These are phyloP conservation scores for Corymbia maculata DNA, from an alignment of 345 rosid species.

Conservation along the genomic window DNA sequence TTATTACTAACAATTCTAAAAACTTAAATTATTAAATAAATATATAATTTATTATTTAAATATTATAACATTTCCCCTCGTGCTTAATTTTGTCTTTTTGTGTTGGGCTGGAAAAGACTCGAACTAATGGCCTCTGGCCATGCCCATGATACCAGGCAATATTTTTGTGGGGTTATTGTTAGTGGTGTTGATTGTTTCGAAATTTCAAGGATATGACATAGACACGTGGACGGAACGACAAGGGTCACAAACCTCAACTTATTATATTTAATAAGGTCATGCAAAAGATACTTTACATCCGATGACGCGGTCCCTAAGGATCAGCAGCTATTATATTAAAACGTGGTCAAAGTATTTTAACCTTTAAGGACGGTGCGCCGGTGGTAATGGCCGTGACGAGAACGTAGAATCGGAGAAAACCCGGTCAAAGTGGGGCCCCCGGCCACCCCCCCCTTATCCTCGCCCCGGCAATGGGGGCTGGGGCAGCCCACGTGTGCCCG, in stretches of 20 bases:
- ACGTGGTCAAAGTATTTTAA: background rate
- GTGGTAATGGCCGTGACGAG: background rate
- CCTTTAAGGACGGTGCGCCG: background rate
- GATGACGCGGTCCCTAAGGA: no score
- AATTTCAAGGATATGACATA: no score
- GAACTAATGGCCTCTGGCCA: fast-evolving
- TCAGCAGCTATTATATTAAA: background rate
- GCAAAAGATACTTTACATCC: no score
- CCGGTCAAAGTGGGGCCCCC: background rate
- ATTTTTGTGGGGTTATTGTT: no score
- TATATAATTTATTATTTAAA: fast-evolving
- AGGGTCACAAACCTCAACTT: background rate
- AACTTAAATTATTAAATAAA: fast-evolving
- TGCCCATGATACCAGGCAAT: fast-evolving
- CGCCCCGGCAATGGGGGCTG: background rate
- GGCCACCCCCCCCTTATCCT: background rate
- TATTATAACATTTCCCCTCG: background rate
- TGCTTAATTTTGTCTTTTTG: fast-evolving
- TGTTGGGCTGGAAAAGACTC: fast-evolving
- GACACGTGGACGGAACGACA: background rate
- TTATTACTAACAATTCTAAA: background rate
- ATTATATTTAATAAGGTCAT: no score
- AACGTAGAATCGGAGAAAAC: background rate
- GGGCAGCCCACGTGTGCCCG: background rate
- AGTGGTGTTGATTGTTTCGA: fast-evolving